Evolutionary conservation across 495 filamentous ascomycete genomes (phyloP), one percentile per base, ranked within the genome.

Genomic region (Aspergillus sclerotioniger): DNA sequence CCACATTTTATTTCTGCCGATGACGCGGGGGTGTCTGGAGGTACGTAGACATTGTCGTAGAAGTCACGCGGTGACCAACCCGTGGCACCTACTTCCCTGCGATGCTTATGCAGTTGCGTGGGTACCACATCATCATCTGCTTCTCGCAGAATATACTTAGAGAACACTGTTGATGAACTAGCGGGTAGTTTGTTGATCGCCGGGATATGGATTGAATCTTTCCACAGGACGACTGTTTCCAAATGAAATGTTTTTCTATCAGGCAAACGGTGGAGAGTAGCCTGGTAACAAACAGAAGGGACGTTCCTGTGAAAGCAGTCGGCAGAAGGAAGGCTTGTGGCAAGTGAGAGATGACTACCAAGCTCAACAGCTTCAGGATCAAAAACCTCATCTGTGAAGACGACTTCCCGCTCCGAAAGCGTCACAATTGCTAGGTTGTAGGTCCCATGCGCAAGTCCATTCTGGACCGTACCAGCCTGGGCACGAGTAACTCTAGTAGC

Each of bases 31-130:
- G 71, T 73, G 33, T 71, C 68, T 5, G 60, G 52, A 6, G 87
- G 86, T 28, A 87, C 79, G 67, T 88, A 78, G 15, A 87, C 83
- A 62, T 76, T 82, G 17, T 82, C 75, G 60, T 89, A 90, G 67
- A 90, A 90, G 55, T 88, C 84, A 16, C 73, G 75, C 4, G 82
- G 76, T 9, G 75, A 75, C 82, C 80, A 83, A 3, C 28, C 46
- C 17, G 49, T 8, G 3, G 8, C 65, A 57, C n/a, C 10, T 10
- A 5, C 20, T 10, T 45, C 10, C 19, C 21, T 29, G 15, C 25
- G 39, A 25, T 44, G 37, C 46, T 17, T 39, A 6, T 50, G 39
- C 0, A 17, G 25, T n/a, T 13, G 12, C 15, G 25, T 43, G 7
- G 17, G 16, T 28, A 29, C 17, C 20, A 12, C 8, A 60, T 43